Percentiles rank a stretch among this genome's conserved stretches.
Conservation (phyloP, 768 basidiomycete genomes). For the Xerocomellus intermedius region DNA sequence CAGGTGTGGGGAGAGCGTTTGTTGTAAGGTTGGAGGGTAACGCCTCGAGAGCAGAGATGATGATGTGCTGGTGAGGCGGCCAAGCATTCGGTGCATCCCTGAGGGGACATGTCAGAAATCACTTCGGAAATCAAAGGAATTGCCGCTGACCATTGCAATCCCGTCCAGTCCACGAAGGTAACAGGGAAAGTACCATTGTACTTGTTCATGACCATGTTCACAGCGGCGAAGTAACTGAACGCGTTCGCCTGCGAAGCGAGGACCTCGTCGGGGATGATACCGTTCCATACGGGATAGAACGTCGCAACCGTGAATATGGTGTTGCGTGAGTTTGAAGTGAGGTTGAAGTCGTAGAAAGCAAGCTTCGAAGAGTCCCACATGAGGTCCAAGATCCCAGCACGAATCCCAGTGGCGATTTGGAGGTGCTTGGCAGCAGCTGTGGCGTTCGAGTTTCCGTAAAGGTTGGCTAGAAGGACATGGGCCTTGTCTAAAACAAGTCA, state of each 20-base stretch:
- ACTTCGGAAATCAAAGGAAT: background rate
- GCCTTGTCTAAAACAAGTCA: slow-evolving; percentile 52
- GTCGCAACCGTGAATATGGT: slow-evolving; percentile 68
- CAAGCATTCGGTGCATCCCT: slow-evolving; percentile 89
- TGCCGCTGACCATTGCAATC: slow-evolving; percentile 73
- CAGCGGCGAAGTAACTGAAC: slow-evolving; percentile 67
- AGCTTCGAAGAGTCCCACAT: slow-evolving; percentile 80
- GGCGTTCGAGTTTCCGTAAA: slow-evolving; percentile 53
- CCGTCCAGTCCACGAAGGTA: slow-evolving; percentile 69
- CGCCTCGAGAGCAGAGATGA: slow-evolving; percentile 70
- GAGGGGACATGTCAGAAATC: background rate
- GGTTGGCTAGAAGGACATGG: slow-evolving; percentile 54
- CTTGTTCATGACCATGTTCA: slow-evolving; percentile 76
- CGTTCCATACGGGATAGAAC: slow-evolving; percentile 86
- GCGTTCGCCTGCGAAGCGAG: slow-evolving; percentile 54
- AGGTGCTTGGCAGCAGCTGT: slow-evolving; percentile 49
- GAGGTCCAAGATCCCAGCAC: slow-evolving; percentile 77
- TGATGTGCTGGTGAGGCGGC: slow-evolving; percentile 85
- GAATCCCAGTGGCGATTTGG: slow-evolving; percentile 53
- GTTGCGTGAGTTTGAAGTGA: slow-evolving; percentile 63
- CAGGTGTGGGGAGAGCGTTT: slow-evolving; percentile 50
- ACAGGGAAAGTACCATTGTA: slow-evolving; percentile 88
- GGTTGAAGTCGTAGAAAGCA: slow-evolving; percentile 92
- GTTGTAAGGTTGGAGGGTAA: slow-evolving; percentile 72
- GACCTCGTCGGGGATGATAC: slow-evolving; percentile 76